phyloP scores from a whole-genome alignment of 192 early-diverging fungal genomes.

The Coemansia sp. region DNA sequence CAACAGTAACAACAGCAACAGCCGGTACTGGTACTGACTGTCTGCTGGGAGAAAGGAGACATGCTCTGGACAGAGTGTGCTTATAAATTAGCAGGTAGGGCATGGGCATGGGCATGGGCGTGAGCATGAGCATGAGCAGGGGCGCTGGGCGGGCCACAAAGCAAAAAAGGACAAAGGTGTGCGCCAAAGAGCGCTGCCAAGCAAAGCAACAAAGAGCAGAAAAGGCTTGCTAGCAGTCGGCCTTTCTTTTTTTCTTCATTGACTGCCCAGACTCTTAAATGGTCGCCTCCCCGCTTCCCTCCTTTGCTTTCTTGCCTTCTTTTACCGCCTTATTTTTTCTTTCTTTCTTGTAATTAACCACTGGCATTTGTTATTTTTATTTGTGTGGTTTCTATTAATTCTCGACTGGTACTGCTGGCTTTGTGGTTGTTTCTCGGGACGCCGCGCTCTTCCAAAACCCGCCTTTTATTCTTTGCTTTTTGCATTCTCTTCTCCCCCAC shows the following conservation, averaged over 20 bases:
- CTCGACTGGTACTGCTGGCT: not conserved
- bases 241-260: not conserved
- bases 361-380: conserved; percentile 3
- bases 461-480: not conserved
- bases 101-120: too few species aligned
- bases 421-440: not conserved
- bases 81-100: too few species aligned
- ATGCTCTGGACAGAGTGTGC: too few species aligned
- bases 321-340: conserved; percentile 3
- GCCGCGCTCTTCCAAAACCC: not conserved
- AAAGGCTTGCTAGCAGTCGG: not conserved
- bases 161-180: too few species aligned
- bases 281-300: not conserved
- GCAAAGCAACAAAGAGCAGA: not conserved
- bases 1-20: not conserved
- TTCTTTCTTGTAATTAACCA: conserved; percentile 9
- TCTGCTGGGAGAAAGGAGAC: too few species aligned
- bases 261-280: conserved; percentile 27
- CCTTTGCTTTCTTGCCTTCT: conserved; percentile 4
- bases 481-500: not conserved
- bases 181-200: too few species aligned
- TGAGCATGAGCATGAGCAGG: not conserved
- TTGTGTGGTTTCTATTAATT: conserved; percentile 3
- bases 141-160: not conserved
- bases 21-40: too few species aligned